A percentile compares a stretch with the other conserved stretches of the same genome.
phyloP scores from a whole-genome alignment of 768 basidiomycete species.

The Tubosaeta sp. region DNA sequence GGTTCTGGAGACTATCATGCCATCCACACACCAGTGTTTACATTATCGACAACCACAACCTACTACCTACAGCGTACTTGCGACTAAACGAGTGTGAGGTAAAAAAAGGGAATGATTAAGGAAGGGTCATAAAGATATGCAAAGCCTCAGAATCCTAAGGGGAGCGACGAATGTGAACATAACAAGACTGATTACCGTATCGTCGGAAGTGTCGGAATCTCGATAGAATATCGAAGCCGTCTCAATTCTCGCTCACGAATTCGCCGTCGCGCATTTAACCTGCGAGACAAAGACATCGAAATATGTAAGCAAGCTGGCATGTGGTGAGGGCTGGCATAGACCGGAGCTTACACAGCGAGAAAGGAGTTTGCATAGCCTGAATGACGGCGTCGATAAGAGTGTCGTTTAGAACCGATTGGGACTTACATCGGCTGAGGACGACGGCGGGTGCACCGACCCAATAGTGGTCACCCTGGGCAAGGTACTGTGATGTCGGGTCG shows the following conservation, averaged over 20 bases:
- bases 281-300: not conserved
- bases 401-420: not conserved
- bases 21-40: not conserved
- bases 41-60: not conserved
- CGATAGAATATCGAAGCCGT: not conserved
- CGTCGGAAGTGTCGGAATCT: conserved; percentile 4
- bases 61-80: not conserved
- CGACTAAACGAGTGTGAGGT: not conserved
- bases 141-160: not conserved
- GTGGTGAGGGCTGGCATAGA: not conserved
- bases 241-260: conserved; percentile 12
- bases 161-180: not conserved
- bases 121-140: not conserved
- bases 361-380: conserved; percentile 14
- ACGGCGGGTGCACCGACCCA: conserved; percentile 9
- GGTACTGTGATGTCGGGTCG: conserved; percentile 1
- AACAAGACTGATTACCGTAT: not conserved
- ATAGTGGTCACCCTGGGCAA: conserved; percentile 5
- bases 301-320: not conserved
- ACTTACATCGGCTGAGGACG: conserved; percentile 11
- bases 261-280: conserved; percentile 6
- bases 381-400: no score
- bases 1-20: no score
- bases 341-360: conserved; percentile 6
- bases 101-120: not conserved